Evolutionary conservation across 352 stramenopile species (phyloP).

Genomic region (Pythium plurisporium): DNA sequence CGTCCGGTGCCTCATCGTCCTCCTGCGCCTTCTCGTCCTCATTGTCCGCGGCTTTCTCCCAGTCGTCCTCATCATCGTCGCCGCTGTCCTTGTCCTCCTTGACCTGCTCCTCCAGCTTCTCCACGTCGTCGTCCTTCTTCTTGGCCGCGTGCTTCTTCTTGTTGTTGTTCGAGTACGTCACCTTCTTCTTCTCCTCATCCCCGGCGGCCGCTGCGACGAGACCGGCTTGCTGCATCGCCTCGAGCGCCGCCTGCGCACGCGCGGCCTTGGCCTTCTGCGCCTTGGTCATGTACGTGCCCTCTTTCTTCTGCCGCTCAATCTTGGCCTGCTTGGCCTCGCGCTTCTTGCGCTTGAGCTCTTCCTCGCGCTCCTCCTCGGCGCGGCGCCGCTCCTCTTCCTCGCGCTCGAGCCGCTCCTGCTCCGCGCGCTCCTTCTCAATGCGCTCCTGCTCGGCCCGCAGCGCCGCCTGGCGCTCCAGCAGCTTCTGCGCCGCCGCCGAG

Average conservation of each 20-base stretch:
- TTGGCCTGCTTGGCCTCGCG: conserved; percentile 83
- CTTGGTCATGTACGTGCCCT: conserved; percentile 99
- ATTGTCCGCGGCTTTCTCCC: conserved; percentile 53
- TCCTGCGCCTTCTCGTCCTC: conserved; percentile 37
- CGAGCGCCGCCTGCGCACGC: conserved; percentile 83
- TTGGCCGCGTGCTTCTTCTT: conserved; percentile 24
- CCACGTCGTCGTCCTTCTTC: conserved; percentile 63
- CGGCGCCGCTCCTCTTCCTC: conserved; percentile 62
- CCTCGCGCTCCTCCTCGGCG: conserved; percentile 40
- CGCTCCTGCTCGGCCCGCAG: conserved; percentile 75
- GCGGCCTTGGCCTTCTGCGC: conserved; percentile 94
- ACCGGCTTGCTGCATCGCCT: conserved; percentile 91
- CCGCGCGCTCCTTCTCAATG: conserved; percentile 45
- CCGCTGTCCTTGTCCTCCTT: conserved; percentile 31
- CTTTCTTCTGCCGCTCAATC: conserved; percentile 92
- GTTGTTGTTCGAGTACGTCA: conserved; percentile 83
- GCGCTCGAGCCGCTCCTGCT: conserved; percentile 56
- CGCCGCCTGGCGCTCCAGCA: conserved; percentile 70
- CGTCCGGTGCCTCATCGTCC: conserved; percentile 57
- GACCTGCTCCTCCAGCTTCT: conserved; percentile 28
- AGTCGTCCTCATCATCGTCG: conserved; percentile 55
- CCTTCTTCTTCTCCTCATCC: conserved; percentile 83
- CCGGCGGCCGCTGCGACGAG: conserved; percentile 57
- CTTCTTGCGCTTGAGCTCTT: conserved; percentile 75
- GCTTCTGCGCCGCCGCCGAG: conserved; percentile 62